phyloP scores from a whole-genome alignment of 305 asterid species.

The Ajuga reptans region DNA sequence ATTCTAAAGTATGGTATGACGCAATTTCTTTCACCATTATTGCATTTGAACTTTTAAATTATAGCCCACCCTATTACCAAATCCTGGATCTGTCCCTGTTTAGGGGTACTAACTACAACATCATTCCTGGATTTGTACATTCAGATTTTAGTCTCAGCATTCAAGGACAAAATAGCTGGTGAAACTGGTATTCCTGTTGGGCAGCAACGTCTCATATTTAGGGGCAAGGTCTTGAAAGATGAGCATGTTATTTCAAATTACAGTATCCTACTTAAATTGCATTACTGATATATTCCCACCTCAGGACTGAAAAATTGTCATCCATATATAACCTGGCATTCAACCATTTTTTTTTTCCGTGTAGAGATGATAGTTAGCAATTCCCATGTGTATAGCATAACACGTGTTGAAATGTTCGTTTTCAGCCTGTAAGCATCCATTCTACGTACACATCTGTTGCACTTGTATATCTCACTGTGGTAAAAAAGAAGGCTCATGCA shows the following conservation, averaged over 20 bases:
- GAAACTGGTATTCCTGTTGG: constrained; percentile 69
- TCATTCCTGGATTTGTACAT: constrained; percentile 14
- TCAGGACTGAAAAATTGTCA: neutral
- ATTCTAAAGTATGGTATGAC: no score
- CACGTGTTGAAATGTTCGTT: neutral
- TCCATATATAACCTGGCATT: neutral
- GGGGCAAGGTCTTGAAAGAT: constrained; percentile 94
- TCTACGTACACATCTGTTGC: neutral
- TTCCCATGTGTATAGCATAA: neutral
- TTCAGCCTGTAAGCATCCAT: neutral
- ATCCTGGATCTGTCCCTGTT: no score
- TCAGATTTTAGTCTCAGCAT: constrained; percentile 64
- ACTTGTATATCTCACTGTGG: neutral
- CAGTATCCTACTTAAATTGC: constrained; percentile 49
- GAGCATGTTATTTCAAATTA: constrained; percentile 70
- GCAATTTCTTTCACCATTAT: no score
- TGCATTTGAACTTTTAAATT: no score
- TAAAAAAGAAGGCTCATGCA: neutral
- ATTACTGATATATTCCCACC: neutral
- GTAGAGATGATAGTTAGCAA: neutral
- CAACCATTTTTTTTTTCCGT: neutral
- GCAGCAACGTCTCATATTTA: constrained; percentile 84
- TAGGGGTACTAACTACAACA: neutral
- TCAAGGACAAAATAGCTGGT: constrained; percentile 79
- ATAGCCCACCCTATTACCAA: no score